Base-by-base conservation (phyloP, 2,329 filamentous ascomycete genomes). In the Sporothrix euskadiensis region DNA sequence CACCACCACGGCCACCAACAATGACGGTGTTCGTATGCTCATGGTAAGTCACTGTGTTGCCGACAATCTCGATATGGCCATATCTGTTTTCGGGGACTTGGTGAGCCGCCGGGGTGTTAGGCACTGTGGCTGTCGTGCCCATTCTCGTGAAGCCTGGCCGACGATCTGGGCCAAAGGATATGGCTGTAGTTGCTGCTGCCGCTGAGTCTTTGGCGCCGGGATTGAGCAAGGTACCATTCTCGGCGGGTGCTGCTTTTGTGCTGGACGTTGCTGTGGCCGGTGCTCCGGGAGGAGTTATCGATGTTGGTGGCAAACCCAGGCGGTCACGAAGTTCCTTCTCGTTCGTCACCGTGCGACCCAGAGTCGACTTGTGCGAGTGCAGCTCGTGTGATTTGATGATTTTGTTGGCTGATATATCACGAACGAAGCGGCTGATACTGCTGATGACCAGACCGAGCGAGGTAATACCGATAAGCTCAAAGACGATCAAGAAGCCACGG, bases 391-490 rank as follows among this genome's bases (percentile, higher is more conserved):
- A 86, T 73, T 85, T 85, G 69, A 92, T 81, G 32, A 92, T 84
- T 54, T 92, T 90, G 75, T 89, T 86, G 68, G 87, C 84, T 32
- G 88, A 87, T 41, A 92, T 82, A 74, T 91, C 87, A 10, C 82
- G 78, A 1, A 87, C 87, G 74, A 91, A 91, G 59, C 85, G 88
- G 73, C 87, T 86, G 73, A 92, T 88, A 73, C 88, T 90, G 35
- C 86, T 87, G 26, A 93, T 88, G 77, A 92, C 88, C 41, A 93
- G 83, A 84, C 89, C 90, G 0, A 93, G 84, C 77, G 90, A 91
- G 47, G 92, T 88, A 75, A 90, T 91, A 7, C 91, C 91, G 30
- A 89, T 85, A 0, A 92, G 88, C 1, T 90, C 87, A 78, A 90
- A 93, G 0, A 90, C 90, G 73, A 92, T 89, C 12, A 92, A 81